A percentile compares a stretch with the other conserved stretches of the same genome.
Evolutionary conservation across 495 filamentous ascomycete genomes (phyloP).

Genomic region (Penicillium psychrofluorescens): DNA sequence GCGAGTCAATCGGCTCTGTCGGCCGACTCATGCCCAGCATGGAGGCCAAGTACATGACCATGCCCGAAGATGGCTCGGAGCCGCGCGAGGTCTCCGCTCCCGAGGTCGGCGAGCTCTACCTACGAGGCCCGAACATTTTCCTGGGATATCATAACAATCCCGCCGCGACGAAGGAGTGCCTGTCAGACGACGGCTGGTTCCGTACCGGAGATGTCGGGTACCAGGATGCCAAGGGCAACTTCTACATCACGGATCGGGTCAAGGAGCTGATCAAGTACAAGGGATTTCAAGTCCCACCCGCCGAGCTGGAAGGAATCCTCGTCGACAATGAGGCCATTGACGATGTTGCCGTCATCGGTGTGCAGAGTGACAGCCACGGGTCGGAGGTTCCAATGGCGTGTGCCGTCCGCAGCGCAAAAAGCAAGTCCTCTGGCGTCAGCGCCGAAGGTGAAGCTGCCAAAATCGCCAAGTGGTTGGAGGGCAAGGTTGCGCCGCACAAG

Average conservation of each 20-base stretch:
- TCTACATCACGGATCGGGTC: constrained; percentile 74
- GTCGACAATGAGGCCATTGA: constrained; percentile 63
- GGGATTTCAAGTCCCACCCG: constrained; percentile 82
- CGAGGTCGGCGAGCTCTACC: constrained; percentile 59
- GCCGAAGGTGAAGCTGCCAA: constrained; percentile 50
- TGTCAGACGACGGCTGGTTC: constrained; percentile 55
- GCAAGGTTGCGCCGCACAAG: constrained; percentile 65
- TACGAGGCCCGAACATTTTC: constrained; percentile 59
- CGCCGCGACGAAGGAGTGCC: constrained; percentile 57
- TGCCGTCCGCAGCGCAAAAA: constrained; percentile 50
- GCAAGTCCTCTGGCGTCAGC: constrained; percentile 44
- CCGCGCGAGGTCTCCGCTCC: constrained; percentile 53
- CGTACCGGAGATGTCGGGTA: constrained; percentile 62
- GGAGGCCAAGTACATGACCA: constrained; percentile 68
- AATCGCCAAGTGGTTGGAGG: constrained; percentile 55
- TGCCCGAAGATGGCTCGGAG: constrained; percentile 42
- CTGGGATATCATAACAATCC: constrained; percentile 68
- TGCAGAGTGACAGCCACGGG: constrained; percentile 61
- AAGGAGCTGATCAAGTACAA: constrained; percentile 91
- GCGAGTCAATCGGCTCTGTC: constrained; percentile 67
- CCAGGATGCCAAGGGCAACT: constrained; percentile 51
- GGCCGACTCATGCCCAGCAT: constrained; percentile 76
- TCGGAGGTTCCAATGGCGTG: constrained; percentile 84
- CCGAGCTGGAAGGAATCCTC: constrained; percentile 79
- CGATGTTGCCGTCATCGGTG: constrained; percentile 79